These are phyloP conservation scores for Syzygium grande DNA, from an alignment of 345 rosid genomes.

Conservation along the genomic window DNA sequence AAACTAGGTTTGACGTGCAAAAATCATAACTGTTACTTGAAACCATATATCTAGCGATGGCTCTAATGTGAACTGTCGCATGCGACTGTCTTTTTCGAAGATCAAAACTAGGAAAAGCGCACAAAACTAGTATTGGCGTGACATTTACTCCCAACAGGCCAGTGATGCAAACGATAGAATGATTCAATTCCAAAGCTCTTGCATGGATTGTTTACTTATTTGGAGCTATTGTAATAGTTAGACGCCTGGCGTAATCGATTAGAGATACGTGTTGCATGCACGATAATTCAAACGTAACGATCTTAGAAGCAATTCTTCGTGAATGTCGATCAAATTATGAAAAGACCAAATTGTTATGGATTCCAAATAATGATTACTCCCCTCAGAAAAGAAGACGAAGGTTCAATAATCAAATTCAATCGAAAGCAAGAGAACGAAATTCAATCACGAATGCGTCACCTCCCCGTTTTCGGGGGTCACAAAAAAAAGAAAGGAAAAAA, in stretches of 20 bases:
- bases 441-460: background rate
- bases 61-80: background rate
- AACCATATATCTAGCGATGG: background rate
- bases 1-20: background rate
- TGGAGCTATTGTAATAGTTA: background rate
- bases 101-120: background rate
- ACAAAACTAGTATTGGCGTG: rapidly evolving
- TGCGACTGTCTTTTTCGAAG: background rate
- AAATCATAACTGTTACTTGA: background rate
- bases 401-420: background rate
- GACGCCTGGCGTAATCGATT: background rate
- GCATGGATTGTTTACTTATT: background rate
- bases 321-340: background rate
- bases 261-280: rapidly evolving
- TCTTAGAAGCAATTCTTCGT: background rate
- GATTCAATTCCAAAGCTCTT: background rate
- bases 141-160: background rate
- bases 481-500: background rate
- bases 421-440: background rate
- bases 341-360: background rate
- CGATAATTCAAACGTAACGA: background rate
- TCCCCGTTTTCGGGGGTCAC: background rate
- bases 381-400: background rate
- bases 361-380: background rate
- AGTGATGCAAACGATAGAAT: background rate